Evolutionary conservation across 768 basidiomycete genomes (phyloP).

Genomic region (Pisolithus tinctorius): DNA sequence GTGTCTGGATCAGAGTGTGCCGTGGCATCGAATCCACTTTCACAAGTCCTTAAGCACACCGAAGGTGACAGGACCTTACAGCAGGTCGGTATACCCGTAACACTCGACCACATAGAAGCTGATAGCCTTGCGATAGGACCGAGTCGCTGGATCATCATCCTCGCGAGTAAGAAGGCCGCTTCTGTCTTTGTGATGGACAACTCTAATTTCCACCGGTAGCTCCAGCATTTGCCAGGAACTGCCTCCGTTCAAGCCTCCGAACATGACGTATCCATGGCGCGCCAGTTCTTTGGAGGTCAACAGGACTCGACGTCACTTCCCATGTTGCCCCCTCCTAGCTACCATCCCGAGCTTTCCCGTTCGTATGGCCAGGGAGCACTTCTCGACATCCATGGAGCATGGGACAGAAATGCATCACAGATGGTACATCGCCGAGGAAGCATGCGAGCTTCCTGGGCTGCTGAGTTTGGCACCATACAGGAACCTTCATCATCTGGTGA

Average conservation of each 20-base stretch:
- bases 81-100: slow-evolving; percentile 44
- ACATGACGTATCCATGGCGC: slow-evolving; percentile 67
- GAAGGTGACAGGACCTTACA: slow-evolving; percentile 86
- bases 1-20: slow-evolving; percentile 91
- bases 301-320: slow-evolving; percentile 28
- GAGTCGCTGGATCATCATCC: slow-evolving; percentile 65
- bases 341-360: slow-evolving; percentile 27
- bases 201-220: slow-evolving; percentile 32
- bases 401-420: slow-evolving; percentile 46
- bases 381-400: slow-evolving; percentile 42
- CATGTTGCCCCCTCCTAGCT: slow-evolving; percentile 24
- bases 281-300: slow-evolving; percentile 67
- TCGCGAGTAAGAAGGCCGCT: slow-evolving; percentile 43
- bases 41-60: slow-evolving; percentile 84
- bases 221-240: slow-evolving; percentile 70
- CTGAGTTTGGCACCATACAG: slow-evolving; percentile 43
- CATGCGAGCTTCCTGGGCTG: slow-evolving; percentile 41
- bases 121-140: slow-evolving; percentile 44
- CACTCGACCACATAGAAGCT: neutral
- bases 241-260: slow-evolving; percentile 42
- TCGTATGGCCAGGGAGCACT: slow-evolving; percentile 17
- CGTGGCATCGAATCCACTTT: slow-evolving; percentile 75
- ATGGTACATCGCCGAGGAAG: slow-evolving; percentile 30
- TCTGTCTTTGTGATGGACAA: neutral
- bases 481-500: slow-evolving; percentile 16